Base-by-base conservation (phyloP, 2,329 filamentous ascomycete genomes). In the Rutstroemia sp. region DNA sequence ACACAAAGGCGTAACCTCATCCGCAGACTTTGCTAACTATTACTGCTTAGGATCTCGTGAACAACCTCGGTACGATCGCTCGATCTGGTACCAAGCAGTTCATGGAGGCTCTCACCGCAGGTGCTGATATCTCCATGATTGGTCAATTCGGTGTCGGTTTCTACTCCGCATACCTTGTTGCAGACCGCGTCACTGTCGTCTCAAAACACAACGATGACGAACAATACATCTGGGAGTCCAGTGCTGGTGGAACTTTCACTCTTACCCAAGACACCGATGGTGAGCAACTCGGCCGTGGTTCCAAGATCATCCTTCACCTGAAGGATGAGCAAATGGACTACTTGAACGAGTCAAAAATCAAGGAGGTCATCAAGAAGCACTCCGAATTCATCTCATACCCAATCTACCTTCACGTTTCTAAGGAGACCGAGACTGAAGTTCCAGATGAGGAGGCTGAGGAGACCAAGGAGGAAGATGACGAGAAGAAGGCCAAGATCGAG, bases 291-390 rank as follows among this genome's bases (percentile, higher is more conserved):
- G 92, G 92, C 73, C 92, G 94, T 70, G 94, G 94, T 75, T 95
- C 91, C 75, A 92, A 95, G 86, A 95, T 99, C 75, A 86, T 97
- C 76, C 90, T 99, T 61, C 89, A 97, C 83, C 83, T 99, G 72
- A 99, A 99, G 89, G 94, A 99, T 69, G 94, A 99, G 85, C 94
- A 99, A 83, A 82, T 81, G 65, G 94, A 97, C 76, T 99, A 96
- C 86, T 82, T 97, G 67, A 95, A 97, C 78, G 94, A 99, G 88
- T 83, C 83, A 82, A 94, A 92, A 84, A 88, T 99, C 83, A 99
- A 99, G 89, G 94, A 99, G 83, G 92, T 99, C 66, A 92, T 99
- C 83, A 97, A 97, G 91, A 99, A 99, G 89, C 94, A 99, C 88
- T 97, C 94, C 73, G 94, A 99, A 82, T 99, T 99, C 84, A 99